These are phyloP conservation scores for Colletotrichum cuscutae DNA, from an alignment of 2,329 filamentous ascomycete species.

Conservation along the genomic window DNA sequence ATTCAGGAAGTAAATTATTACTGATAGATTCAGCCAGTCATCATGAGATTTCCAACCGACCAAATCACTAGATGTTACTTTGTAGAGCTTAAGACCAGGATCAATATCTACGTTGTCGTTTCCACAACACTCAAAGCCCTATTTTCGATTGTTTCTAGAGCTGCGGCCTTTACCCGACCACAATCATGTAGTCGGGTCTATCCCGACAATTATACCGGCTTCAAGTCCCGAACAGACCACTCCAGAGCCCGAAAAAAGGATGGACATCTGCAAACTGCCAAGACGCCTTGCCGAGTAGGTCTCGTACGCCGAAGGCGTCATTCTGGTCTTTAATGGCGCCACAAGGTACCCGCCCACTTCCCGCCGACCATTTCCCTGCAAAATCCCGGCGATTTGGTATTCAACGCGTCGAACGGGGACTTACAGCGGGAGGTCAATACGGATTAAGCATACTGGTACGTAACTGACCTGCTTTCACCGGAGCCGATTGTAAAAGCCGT, in stretches of 20 bases:
- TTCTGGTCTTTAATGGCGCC: conserved; percentile 12
- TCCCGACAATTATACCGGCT: neutral
- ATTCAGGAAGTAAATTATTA: too few species aligned
- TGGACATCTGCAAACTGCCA: neutral
- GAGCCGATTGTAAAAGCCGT: neutral
- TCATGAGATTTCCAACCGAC: too few species aligned
- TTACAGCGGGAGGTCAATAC: neutral
- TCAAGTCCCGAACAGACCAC: too few species aligned
- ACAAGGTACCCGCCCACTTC: conserved; percentile 8
- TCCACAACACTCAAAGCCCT: neutral
- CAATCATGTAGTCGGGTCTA: neutral
- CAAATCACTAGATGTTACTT: too few species aligned
- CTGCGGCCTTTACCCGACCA: neutral
- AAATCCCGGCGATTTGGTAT: neutral
- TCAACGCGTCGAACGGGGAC: too few species aligned
- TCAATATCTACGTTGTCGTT: too few species aligned
- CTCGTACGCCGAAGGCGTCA: neutral
- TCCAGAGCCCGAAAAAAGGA: too few species aligned
- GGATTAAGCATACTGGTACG: conserved; percentile 6
- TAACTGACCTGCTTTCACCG: neutral
- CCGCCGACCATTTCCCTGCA: neutral
- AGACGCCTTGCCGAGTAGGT: conserved; percentile 5
- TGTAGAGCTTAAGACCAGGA: too few species aligned
- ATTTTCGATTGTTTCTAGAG: too few species aligned
- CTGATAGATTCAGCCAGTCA: too few species aligned